These are phyloP conservation scores for Aspergillus nomiae DNA, from an alignment of 2,329 filamentous ascomycete species.

Conservation along the genomic window DNA sequence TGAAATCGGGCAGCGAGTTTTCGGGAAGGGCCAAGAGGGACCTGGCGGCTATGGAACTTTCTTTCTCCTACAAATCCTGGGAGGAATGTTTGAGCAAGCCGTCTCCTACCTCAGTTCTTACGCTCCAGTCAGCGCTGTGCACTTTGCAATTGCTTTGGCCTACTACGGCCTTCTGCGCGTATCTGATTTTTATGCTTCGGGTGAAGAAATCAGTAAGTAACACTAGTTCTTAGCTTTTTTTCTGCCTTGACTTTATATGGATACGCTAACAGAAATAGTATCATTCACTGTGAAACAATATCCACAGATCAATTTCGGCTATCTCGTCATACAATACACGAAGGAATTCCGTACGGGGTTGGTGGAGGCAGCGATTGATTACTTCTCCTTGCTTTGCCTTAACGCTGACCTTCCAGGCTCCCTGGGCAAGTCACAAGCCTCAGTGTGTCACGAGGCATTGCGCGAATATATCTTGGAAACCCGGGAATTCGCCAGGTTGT, in stretches of 20 bases:
- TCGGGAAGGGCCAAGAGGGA: constrained; percentile 78
- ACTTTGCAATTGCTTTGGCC: constrained; percentile 86
- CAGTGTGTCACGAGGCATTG: constrained; percentile 86
- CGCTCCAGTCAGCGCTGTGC: constrained; percentile 89
- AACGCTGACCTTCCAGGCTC: constrained; percentile 80
- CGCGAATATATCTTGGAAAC: constrained; percentile 96
- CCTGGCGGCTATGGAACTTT: constrained; percentile 82
- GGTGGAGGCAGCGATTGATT: constrained; percentile 87
- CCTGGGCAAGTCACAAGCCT: constrained; percentile 73
- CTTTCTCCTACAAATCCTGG: constrained; percentile 88
- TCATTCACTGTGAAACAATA: constrained; percentile 55
- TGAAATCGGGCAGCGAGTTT: constrained; percentile 90
- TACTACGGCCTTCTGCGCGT: constrained; percentile 90
- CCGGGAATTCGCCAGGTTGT: constrained; percentile 87
- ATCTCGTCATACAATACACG: constrained; percentile 93
- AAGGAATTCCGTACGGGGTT: constrained; percentile 91
- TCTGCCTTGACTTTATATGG: neutral
- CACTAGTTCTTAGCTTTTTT: neutral
- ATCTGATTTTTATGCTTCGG: constrained; percentile 73
- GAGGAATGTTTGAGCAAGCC: constrained; percentile 92
- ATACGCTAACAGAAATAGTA: constrained; percentile 43
- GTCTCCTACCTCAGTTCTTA: constrained; percentile 89
- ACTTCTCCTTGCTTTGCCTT: constrained; percentile 86
- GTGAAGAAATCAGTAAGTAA: constrained; percentile 65
- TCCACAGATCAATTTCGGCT: constrained; percentile 90